phyloP scores from a whole-genome alignment of 139 green algal species.

The Tetradesmus obliquus region DNA sequence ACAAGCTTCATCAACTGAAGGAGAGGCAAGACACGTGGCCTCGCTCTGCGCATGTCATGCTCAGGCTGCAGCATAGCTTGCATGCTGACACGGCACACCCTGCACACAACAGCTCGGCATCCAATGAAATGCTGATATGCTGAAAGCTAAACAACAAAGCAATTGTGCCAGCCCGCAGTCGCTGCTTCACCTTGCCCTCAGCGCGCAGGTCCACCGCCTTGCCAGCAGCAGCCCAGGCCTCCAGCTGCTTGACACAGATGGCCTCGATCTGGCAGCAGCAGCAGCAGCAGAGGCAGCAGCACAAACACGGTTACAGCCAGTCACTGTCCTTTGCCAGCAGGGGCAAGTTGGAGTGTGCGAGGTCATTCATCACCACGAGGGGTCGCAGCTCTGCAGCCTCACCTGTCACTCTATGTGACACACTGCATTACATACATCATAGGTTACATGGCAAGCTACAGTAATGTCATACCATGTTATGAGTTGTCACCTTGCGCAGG shows the following conservation, averaged over 20 bases:
- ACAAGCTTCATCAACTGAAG: not conserved
- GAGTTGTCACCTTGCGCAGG: not conserved
- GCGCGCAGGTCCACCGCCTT: not conserved
- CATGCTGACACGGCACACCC: no score
- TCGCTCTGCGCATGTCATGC: no score
- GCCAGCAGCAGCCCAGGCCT: slow-evolving; percentile 22
- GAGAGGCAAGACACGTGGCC: no score
- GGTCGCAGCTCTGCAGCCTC: not conserved
- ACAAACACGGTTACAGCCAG: not conserved
- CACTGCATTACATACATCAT: no score
- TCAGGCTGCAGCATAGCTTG: no score
- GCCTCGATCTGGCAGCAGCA: slow-evolving; percentile 24
- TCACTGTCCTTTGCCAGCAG: not conserved
- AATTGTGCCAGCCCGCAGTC: no score
- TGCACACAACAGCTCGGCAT: no score
- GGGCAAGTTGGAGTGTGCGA: not conserved
- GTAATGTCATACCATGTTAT: not conserved
- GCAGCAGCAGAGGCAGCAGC: slow-evolving; percentile 21
- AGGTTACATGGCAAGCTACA: no score
- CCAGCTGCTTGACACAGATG: not conserved
- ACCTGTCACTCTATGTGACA: no score
- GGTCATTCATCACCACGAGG: not conserved
- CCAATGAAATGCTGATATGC: no score
- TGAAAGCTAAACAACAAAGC: no score
- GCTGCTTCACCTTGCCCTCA: not conserved